Conservation (phyloP, 257 asterid species). For the Nicotiana undulata region DNA sequence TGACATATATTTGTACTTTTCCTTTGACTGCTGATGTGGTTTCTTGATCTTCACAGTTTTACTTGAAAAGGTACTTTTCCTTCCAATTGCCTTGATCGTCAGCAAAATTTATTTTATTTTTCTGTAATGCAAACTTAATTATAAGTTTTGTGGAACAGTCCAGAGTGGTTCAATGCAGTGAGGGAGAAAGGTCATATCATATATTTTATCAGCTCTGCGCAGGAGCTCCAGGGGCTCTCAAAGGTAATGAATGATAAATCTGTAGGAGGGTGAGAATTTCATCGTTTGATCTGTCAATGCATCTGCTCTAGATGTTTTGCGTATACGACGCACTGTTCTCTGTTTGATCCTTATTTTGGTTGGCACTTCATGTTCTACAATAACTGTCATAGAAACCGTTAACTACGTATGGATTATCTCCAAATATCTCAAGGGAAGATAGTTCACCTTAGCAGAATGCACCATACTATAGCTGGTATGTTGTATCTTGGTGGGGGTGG, state of each 20-base stretch:
- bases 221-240: constrained; percentile 85
- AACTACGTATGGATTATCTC: background rate
- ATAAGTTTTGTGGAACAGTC: constrained; percentile 54
- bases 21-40: constrained; percentile 22
- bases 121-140: constrained; percentile 12
- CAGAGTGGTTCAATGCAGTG: constrained; percentile 89
- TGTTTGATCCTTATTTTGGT: background rate
- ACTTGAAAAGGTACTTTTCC: constrained; percentile 83
- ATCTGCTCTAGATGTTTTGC: background rate
- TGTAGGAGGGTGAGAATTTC: background rate
- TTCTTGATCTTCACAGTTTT: constrained; percentile 46
- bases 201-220: constrained; percentile 95
- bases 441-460: background rate
- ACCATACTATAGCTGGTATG: background rate
- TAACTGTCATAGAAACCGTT: background rate
- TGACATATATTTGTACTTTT: constrained; percentile 24
- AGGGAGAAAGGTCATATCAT: constrained; percentile 99
- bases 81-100: constrained; percentile 8
- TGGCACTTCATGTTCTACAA: background rate
- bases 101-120: background rate
- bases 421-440: background rate
- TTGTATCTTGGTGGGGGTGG: too few species aligned
- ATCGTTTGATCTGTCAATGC: background rate
- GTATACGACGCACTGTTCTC: background rate
- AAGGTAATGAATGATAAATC: constrained; percentile 41